phyloP scores from a whole-genome alignment of 2,329 filamentous ascomycete genomes.

The Ceratocystis ficicola region DNA sequence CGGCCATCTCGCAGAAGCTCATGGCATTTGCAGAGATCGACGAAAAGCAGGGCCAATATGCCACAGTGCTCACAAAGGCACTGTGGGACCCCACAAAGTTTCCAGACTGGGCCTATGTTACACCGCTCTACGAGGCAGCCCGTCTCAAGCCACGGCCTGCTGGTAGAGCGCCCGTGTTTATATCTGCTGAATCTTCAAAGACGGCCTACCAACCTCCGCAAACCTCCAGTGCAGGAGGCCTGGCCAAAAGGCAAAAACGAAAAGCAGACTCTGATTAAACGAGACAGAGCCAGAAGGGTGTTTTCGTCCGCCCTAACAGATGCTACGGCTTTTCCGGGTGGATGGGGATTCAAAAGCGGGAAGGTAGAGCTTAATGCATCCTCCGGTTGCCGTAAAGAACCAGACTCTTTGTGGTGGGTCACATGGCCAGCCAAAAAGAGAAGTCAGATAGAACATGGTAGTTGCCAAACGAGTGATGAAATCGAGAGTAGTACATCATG shows the following conservation, averaged over 20 bases:
- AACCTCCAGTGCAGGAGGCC: constrained; percentile 23
- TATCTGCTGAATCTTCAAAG: constrained; percentile 28
- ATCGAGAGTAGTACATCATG: too few species aligned
- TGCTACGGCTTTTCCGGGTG: neutral
- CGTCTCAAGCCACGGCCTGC: constrained; percentile 36
- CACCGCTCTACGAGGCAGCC: constrained; percentile 38
- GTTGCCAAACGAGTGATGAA: neutral
- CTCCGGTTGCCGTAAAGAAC: too few species aligned
- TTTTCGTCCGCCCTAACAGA: neutral
- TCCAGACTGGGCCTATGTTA: constrained; percentile 39
- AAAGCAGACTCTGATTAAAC: constrained; percentile 26
- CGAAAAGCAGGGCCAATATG: constrained; percentile 46
- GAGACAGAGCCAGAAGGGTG: neutral
- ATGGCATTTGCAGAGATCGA: constrained; percentile 49
- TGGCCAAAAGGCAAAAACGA: constrained; percentile 28
- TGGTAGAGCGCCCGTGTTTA: constrained; percentile 36
- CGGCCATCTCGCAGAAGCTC: constrained; percentile 58
- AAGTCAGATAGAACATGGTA: neutral
- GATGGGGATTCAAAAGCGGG: neutral
- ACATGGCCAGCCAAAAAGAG: neutral
- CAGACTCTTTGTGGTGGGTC: neutral
- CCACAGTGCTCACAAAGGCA: constrained; percentile 44
- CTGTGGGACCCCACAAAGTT: constrained; percentile 48
- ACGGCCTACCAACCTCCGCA: constrained; percentile 7
- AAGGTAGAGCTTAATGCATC: neutral